phyloP scores from a whole-genome alignment of 768 basidiomycete genomes.

The Tricholoma saponaceum region DNA sequence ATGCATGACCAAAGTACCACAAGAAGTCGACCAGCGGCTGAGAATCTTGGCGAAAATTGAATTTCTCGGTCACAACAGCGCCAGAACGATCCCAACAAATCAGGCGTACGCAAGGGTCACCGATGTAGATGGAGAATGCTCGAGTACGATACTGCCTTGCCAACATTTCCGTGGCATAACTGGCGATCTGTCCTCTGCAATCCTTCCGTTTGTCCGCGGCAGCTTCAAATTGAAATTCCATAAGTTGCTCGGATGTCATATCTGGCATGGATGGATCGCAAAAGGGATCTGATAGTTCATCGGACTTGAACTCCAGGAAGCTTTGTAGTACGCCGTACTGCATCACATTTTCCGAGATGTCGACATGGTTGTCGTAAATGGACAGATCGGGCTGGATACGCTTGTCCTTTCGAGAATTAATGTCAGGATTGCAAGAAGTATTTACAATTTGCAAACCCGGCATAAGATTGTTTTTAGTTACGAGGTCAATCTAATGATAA shows the following conservation, averaged over 20 bases:
- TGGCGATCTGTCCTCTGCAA: slow-evolving; percentile 19
- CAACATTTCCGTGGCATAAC: slow-evolving; percentile 16
- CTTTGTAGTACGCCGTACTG: neutral
- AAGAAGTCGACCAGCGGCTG: slow-evolving; percentile 23
- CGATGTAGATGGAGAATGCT: slow-evolving; percentile 23
- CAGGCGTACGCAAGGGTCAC: slow-evolving; percentile 20
- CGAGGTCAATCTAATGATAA: too few species aligned
- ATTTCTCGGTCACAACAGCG: slow-evolving; percentile 21
- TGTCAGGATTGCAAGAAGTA: neutral
- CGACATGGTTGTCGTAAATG: neutral
- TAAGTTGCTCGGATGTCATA: neutral
- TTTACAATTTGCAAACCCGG: neutral
- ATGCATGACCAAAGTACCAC: slow-evolving; percentile 20
- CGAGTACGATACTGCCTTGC: slow-evolving; percentile 24
- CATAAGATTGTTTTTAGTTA: neutral
- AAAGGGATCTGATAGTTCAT: neutral
- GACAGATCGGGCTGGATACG: neutral
- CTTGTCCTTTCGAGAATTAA: neutral
- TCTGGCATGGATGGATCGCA: neutral
- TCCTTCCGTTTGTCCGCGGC: neutral
- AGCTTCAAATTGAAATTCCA: neutral
- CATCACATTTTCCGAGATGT: neutral
- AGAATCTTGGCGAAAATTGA: slow-evolving; percentile 18
- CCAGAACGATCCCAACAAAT: slow-evolving; percentile 31
- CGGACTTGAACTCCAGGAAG: neutral